phyloP scores from a whole-genome alignment of 768 basidiomycete species.

The Hydnum rufescens region DNA sequence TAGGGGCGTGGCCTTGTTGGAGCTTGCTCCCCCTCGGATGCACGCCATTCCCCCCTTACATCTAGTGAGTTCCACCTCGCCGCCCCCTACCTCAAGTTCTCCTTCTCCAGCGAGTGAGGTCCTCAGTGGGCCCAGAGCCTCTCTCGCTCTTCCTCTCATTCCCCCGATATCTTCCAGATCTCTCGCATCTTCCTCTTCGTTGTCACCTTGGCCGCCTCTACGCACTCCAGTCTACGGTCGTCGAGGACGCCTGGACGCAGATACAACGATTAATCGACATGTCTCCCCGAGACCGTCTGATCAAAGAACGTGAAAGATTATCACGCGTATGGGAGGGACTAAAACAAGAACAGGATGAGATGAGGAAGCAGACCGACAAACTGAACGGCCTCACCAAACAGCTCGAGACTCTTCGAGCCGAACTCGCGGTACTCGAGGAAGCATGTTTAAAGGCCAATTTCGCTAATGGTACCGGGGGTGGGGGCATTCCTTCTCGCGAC shows the following conservation, averaged over 20 bases:
- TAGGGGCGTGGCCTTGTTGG: no score
- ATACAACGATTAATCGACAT: not conserved
- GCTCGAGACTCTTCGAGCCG: not conserved
- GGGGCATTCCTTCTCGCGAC: not conserved
- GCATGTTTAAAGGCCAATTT: not conserved
- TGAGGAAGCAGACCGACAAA: not conserved
- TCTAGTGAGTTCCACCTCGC: no score
- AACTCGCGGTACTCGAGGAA: not conserved
- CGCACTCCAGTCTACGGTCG: not conserved
- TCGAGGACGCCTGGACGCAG: not conserved
- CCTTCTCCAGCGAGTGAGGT: no score
- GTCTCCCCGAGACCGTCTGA: not conserved
- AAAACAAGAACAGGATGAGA: not conserved
- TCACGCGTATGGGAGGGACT: not conserved
- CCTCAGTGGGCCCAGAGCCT: not conserved
- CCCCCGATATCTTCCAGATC: not conserved
- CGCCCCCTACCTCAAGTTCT: no score
- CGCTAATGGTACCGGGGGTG: not conserved
- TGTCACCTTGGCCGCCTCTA: not conserved
- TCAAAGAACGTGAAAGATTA: not conserved
- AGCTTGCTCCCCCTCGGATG: no score
- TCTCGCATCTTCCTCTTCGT: no score
- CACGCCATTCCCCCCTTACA: no score
- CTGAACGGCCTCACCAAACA: constrained; percentile 1
- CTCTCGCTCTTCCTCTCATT: not conserved